Evolutionary conservation across 1,139 yeast species (phyloP).

Genomic region (Taphrina flavorubra): DNA sequence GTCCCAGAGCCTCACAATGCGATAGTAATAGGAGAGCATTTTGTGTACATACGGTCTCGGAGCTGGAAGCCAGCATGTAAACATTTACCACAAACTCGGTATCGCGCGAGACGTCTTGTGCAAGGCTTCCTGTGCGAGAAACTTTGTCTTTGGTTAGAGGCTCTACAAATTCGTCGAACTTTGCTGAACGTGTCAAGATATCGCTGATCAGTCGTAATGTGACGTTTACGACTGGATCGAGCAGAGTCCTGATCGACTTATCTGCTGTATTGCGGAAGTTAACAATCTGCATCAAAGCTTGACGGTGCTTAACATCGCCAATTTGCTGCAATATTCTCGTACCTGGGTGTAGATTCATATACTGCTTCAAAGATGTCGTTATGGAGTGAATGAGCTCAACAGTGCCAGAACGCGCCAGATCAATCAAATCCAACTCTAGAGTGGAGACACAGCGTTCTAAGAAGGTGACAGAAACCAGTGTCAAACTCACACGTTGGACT

Average conservation of each 20-base stretch:
- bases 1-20: neutral
- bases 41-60: neutral
- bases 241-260: neutral
- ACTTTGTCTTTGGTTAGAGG: neutral
- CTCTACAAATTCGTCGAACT: constrained; percentile 10
- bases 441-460: constrained; percentile 1
- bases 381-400: neutral
- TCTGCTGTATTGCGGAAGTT: constrained; percentile 3
- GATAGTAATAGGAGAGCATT: constrained; percentile 1
- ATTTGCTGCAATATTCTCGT: constrained; percentile 8
- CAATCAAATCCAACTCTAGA: neutral
- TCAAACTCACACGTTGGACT: constrained; percentile 1
- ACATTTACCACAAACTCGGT: constrained; percentile 13
- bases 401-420: neutral
- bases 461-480: constrained; percentile 9
- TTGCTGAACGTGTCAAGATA: neutral
- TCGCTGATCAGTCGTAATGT: neutral
- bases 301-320: neutral
- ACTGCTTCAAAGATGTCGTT: constrained; percentile 7
- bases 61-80: constrained; percentile 8
- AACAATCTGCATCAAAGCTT: neutral
- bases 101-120: constrained; percentile 14
- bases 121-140: neutral
- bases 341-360: constrained; percentile 19
- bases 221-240: neutral